phyloP scores from a whole-genome alignment of 2,329 filamentous ascomycete species.

The Penicillium sp. region DNA sequence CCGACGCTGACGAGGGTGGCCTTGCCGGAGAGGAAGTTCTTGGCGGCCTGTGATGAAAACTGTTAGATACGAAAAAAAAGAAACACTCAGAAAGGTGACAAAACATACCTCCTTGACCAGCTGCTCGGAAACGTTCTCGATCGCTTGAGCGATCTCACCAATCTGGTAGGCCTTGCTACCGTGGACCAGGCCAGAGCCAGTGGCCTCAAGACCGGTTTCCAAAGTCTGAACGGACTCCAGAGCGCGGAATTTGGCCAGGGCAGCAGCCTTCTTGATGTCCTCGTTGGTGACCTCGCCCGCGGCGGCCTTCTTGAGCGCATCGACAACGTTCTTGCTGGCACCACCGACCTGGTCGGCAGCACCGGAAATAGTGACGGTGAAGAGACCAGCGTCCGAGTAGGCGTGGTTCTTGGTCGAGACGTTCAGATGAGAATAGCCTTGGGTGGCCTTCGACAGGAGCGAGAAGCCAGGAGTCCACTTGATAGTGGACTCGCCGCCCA shows the following conservation, averaged over 20 bases:
- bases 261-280: conserved; percentile 85
- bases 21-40: conserved; percentile 82
- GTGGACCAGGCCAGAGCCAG: conserved; percentile 79
- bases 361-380: conserved; percentile 78
- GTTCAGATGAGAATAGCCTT: conserved; percentile 62
- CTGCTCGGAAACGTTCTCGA: conserved; percentile 78
- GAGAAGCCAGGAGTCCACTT: conserved; percentile 97
- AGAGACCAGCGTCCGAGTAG: conserved; percentile 92
- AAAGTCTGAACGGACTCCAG: conserved; percentile 78
- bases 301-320: conserved; percentile 77
- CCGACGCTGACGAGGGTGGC: conserved; percentile 86
- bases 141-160: conserved; percentile 70
- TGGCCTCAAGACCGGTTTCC: conserved; percentile 73
- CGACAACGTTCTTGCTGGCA: conserved; percentile 72
- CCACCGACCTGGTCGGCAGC: conserved; percentile 68
- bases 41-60: conserved; percentile 66
- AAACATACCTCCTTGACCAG: conserved; percentile 77
- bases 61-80: background rate
- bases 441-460: conserved; percentile 75
- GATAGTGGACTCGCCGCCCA: conserved; percentile 85
- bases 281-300: conserved; percentile 74
- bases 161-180: conserved; percentile 81
- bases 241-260: conserved; percentile 88
- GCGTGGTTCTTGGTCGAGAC: conserved; percentile 73
- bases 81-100: background rate